Percentiles rank a stretch among this genome's conserved stretches.
Evolutionary conservation across 2,329 filamentous ascomycete genomes (phyloP).

Genomic region (Fusarium albosuccineum): DNA sequence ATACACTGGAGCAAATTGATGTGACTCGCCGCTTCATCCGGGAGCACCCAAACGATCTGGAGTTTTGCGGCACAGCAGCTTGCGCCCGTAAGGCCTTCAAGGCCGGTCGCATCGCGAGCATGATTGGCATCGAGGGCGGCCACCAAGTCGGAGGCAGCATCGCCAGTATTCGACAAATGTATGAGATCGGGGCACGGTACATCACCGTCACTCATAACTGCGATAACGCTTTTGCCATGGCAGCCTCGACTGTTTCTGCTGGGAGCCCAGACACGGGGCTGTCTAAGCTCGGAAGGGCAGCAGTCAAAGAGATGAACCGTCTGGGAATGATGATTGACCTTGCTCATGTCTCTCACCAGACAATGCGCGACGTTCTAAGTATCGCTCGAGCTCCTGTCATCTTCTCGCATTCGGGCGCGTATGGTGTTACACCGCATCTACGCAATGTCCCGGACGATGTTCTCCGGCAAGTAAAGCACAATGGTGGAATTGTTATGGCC

Average conservation of each 20-base stretch:
- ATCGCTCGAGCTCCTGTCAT: constrained; percentile 48
- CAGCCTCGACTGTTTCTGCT: constrained; percentile 47
- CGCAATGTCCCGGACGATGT: constrained; percentile 59
- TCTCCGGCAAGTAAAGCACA: constrained; percentile 50
- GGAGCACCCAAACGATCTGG: constrained; percentile 40
- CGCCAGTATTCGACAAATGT: constrained; percentile 51
- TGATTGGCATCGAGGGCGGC: constrained; percentile 54
- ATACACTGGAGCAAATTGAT: constrained; percentile 51
- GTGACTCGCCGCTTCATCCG: constrained; percentile 48
- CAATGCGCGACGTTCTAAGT: constrained; percentile 48
- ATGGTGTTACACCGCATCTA: constrained; percentile 46
- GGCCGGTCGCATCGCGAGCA: constrained; percentile 50
- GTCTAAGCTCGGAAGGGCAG: constrained; percentile 43
- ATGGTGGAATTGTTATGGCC: constrained; percentile 57
- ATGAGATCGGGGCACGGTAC: constrained; percentile 54
- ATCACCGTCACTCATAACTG: constrained; percentile 54
- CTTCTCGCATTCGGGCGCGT: constrained; percentile 50
- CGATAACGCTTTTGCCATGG: constrained; percentile 50
- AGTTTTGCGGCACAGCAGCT: constrained; percentile 44
- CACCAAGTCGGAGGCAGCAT: constrained; percentile 53
- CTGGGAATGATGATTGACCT: constrained; percentile 53
- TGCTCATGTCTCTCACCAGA: constrained; percentile 49
- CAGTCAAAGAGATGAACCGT: constrained; percentile 54
- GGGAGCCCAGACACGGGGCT: constrained; percentile 43
- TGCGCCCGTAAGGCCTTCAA: constrained; percentile 49